Conservation (phyloP, 257 asterid genomes). For the Avicennia marina region DNA sequence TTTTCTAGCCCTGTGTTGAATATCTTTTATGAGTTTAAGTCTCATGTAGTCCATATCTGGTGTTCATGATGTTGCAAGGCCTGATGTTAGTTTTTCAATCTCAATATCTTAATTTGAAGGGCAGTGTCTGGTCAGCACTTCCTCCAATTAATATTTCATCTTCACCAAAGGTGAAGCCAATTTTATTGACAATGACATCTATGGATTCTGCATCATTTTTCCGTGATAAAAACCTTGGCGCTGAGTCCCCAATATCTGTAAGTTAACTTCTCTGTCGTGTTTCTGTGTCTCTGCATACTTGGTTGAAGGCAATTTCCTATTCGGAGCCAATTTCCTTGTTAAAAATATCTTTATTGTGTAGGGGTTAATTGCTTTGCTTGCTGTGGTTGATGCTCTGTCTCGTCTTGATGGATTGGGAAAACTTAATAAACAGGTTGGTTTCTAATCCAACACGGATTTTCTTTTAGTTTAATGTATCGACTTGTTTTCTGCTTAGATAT, state of each 20-base stretch:
- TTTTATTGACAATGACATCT: conserved; percentile 63
- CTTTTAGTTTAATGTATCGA: not conserved
- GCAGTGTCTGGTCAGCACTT: conserved; percentile 99
- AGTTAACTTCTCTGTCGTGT: conserved; percentile 27
- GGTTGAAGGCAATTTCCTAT: conserved; percentile 5
- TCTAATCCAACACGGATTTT: conserved; percentile 3
- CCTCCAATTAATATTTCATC: conserved; percentile 65
- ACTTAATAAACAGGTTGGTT: conserved; percentile 75
- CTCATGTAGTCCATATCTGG: conserved; percentile 11
- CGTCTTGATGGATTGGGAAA: conserved; percentile 49
- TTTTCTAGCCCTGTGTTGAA: not conserved
- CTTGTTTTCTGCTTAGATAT: not conserved
- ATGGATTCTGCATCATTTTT: conserved; percentile 97
- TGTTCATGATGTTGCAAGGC: conserved; percentile 18
- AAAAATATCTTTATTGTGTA: conserved; percentile 21
- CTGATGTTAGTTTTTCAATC: conserved; percentile 31
- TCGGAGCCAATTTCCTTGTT: conserved; percentile 3
- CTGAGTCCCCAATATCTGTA: conserved; percentile 97
- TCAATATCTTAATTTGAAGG: conserved; percentile 57
- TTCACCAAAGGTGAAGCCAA: conserved; percentile 51
- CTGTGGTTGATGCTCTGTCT: conserved; percentile 92
- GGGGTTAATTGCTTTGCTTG: conserved; percentile 92
- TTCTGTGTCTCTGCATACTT: conserved; percentile 6
- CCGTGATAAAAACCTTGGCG: conserved; percentile 90
- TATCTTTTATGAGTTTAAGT: conserved; percentile 7